phyloP scores from a whole-genome alignment of 257 asterid species.

The Plantago elongata region DNA sequence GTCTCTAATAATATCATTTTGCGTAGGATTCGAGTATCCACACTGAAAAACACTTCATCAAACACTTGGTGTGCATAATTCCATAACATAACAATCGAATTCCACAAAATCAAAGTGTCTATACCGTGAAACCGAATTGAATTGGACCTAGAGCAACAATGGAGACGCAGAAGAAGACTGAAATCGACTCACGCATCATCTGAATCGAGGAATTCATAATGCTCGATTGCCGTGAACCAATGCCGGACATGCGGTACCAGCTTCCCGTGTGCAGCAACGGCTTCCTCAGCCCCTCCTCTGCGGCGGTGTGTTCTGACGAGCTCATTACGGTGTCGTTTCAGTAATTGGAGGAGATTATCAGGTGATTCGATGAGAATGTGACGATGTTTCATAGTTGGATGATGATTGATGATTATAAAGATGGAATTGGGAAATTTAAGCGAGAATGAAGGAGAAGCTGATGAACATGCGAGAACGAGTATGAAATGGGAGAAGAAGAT shows the following conservation, averaged over 20 bases:
- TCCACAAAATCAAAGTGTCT: neutral
- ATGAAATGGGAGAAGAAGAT: neutral
- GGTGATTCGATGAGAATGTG: neutral
- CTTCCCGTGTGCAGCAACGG: slow-evolving; percentile 85
- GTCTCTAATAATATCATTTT: slow-evolving; percentile 55
- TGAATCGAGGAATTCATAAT: slow-evolving; percentile 50
- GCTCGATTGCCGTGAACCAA: slow-evolving; percentile 64
- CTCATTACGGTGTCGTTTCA: slow-evolving; percentile 20
- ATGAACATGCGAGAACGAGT: neutral
- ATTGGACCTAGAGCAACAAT: slow-evolving; percentile 81
- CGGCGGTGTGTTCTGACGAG: slow-evolving; percentile 25
- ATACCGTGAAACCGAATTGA: slow-evolving; percentile 68
- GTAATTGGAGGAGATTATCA: too few relatives aligned
- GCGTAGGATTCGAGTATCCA: slow-evolving; percentile 82
- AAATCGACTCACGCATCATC: slow-evolving; percentile 59
- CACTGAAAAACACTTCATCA: slow-evolving; percentile 35
- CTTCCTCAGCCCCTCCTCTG: slow-evolving; percentile 78
- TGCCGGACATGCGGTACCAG: slow-evolving; percentile 71
- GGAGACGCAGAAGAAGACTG: slow-evolving; percentile 65
- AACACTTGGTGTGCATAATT: neutral
- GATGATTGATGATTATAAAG: neutral
- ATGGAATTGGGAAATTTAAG: neutral
- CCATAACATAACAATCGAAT: neutral
- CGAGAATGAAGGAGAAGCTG: slow-evolving; percentile 2
- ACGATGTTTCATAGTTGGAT: neutral